Evolutionary conservation across 2,329 filamentous ascomycete species (phyloP).

Genomic region (Gliomastix tumulicola): DNA sequence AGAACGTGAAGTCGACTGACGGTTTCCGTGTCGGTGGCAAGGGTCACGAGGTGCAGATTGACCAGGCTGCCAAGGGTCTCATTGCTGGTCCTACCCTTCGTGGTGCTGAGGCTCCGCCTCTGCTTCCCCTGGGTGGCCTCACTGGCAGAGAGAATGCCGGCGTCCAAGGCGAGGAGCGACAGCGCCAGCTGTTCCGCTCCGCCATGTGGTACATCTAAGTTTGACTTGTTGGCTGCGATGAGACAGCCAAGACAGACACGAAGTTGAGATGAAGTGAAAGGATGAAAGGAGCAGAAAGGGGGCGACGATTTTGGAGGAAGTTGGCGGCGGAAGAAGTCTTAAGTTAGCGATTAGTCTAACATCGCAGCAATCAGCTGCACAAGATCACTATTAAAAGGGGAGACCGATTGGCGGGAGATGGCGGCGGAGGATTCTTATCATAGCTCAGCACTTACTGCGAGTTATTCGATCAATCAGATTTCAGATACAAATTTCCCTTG

Average conservation of each 20-base stretch:
- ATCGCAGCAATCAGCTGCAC: too few species aligned
- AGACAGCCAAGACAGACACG: neutral
- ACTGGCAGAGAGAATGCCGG: slow-evolving; percentile 7
- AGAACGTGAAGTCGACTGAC: slow-evolving; percentile 40
- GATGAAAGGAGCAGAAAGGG: slow-evolving; percentile 20
- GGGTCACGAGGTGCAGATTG: slow-evolving; percentile 29
- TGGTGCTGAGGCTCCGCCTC: slow-evolving; percentile 15
- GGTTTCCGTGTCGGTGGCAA: slow-evolving; percentile 36
- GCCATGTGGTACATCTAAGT: slow-evolving; percentile 38
- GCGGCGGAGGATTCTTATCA: too few species aligned
- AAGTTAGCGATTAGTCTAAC: too few species aligned
- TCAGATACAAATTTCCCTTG: too few species aligned
- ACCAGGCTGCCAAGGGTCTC: slow-evolving; percentile 30
- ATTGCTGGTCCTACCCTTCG: slow-evolving; percentile 12
- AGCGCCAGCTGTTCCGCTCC: too few species aligned
- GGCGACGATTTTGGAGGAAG: slow-evolving; percentile 24
- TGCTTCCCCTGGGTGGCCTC: slow-evolving; percentile 24
- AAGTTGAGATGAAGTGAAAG: slow-evolving; percentile 3
- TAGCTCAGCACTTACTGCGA: too few species aligned
- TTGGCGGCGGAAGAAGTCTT: slow-evolving; percentile 25
- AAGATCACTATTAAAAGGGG: too few species aligned
- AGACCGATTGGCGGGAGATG: too few species aligned
- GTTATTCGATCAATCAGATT: too few species aligned
- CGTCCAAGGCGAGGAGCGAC: slow-evolving; percentile 10
- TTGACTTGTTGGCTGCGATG: too few species aligned